These are phyloP conservation scores for Nakazawaea populi DNA, from an alignment of 805 yeast species.

Conservation along the genomic window DNA sequence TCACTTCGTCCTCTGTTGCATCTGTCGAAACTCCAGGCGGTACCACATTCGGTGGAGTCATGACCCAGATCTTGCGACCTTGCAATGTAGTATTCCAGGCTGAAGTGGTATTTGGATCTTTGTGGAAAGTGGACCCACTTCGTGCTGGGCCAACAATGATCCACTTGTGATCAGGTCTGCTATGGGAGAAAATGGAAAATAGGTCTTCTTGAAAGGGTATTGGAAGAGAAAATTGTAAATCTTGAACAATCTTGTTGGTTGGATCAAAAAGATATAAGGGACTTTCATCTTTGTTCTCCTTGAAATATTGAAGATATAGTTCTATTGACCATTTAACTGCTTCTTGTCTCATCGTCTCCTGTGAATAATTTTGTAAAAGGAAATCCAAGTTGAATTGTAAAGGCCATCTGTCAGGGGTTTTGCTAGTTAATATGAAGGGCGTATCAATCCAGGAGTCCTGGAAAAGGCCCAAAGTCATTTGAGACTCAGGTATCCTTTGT, in stretches of 20 bases:
- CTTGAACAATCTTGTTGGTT: slow-evolving; percentile 58
- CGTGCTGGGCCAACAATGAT: slow-evolving; percentile 76
- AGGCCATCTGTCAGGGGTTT: slow-evolving; percentile 48
- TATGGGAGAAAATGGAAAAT: slow-evolving; percentile 49
- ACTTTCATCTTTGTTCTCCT: slow-evolving; percentile 65
- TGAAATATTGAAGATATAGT: slow-evolving; percentile 56
- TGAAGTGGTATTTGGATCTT: slow-evolving; percentile 85
- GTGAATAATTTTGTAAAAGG: slow-evolving; percentile 48
- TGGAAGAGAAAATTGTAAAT: slow-evolving; percentile 53
- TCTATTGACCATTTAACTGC: slow-evolving; percentile 73
- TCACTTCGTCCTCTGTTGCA: slow-evolving; percentile 77
- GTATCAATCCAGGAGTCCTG: slow-evolving; percentile 32
- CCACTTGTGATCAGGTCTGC: slow-evolving; percentile 93
- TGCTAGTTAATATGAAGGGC: slow-evolving; percentile 59
- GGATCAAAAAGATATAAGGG: slow-evolving; percentile 88
- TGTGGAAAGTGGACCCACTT: slow-evolving; percentile 87
- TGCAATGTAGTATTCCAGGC: slow-evolving; percentile 83
- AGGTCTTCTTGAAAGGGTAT: slow-evolving; percentile 50
- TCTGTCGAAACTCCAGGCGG: slow-evolving; percentile 88
- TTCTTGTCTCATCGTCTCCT: slow-evolving; percentile 73
- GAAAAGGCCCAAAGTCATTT: slow-evolving; percentile 41
- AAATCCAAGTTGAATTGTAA: slow-evolving; percentile 41
- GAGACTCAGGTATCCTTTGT: slow-evolving; percentile 42
- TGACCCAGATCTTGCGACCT: slow-evolving; percentile 81
- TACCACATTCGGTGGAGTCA: slow-evolving; percentile 70